Conservation (phyloP, 2,329 filamentous ascomycete species). For the Botryotinia calthae region DNA sequence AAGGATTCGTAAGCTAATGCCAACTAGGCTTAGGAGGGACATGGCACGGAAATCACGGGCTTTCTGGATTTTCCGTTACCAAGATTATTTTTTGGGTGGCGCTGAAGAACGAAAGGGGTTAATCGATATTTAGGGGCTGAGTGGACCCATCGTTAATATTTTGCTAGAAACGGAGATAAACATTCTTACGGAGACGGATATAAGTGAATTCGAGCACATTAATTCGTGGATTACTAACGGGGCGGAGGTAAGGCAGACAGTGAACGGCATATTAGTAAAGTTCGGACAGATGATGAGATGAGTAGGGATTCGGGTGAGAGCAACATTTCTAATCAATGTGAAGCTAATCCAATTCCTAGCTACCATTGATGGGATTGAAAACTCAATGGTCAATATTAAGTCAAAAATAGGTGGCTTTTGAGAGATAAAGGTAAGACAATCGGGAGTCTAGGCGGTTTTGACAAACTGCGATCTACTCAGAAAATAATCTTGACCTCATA, state of each 20-base stretch:
- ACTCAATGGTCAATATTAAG: background rate
- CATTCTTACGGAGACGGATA: background rate
- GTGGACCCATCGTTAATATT: background rate
- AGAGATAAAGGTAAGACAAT: background rate
- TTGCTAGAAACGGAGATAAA: background rate
- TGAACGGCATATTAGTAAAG: background rate
- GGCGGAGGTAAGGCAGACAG: background rate
- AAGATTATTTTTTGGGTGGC: background rate
- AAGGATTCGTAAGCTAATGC: background rate
- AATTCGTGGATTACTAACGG: background rate
- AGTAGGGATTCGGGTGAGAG: background rate
- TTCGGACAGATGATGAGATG: background rate
- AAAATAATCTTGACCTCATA: background rate
- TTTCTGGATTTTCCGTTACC: background rate
- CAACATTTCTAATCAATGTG: background rate
- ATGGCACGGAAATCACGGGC: background rate
- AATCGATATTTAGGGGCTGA: background rate
- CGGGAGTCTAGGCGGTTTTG: background rate
- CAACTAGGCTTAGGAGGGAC: background rate
- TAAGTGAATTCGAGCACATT: background rate
- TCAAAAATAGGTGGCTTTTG: background rate
- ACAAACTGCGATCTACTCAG: background rate
- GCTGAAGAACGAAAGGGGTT: background rate
- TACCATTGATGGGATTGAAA: background rate
- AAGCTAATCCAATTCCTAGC: background rate